These are phyloP conservation scores for Eutrema heterophyllum DNA, from an alignment of 345 rosid genomes.

Conservation along the genomic window DNA sequence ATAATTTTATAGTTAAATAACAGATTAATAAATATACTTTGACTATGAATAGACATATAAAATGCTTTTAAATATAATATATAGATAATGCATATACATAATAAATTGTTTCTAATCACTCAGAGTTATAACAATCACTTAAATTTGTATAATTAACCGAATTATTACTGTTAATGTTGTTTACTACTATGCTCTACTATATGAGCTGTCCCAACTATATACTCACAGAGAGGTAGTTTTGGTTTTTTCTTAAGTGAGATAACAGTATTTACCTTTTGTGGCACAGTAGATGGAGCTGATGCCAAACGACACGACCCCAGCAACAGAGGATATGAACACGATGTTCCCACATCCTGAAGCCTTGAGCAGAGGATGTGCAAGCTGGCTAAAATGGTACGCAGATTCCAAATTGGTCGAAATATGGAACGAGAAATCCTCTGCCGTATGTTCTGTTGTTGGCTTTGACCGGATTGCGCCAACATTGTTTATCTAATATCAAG, in stretches of 20 bases:
- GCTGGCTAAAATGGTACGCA: slow-evolving; percentile 13
- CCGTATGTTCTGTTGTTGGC: slow-evolving; percentile 7
- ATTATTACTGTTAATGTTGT: no score
- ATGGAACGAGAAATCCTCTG: slow-evolving; percentile 6
- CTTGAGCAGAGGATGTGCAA: slow-evolving; percentile 16
- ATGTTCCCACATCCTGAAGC: slow-evolving; percentile 14
- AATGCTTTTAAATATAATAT: no score
- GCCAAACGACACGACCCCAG: not conserved
- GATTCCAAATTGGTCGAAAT: slow-evolving; percentile 13
- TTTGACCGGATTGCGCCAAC: not conserved
- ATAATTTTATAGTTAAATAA: no score
- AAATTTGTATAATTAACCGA: no score
- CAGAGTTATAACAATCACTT: no score
- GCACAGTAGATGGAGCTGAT: slow-evolving; percentile 6
- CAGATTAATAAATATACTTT: no score
- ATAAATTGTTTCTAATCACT: no score
- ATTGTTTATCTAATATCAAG: slow-evolving; percentile 9
- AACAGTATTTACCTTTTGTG: slow-evolving; percentile 4
- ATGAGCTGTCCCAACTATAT: no score
- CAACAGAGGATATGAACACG: slow-evolving; percentile 18
- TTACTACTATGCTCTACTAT: no score
- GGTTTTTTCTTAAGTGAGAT: not conserved
- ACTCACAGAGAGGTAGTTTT: not conserved
- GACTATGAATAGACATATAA: no score
- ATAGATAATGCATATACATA: no score